A percentile compares a stretch with the other conserved stretches of the same genome.
These are phyloP conservation scores for Gardenia jasminoides DNA, from an alignment of 257 asterid genomes.

Conservation along the genomic window DNA sequence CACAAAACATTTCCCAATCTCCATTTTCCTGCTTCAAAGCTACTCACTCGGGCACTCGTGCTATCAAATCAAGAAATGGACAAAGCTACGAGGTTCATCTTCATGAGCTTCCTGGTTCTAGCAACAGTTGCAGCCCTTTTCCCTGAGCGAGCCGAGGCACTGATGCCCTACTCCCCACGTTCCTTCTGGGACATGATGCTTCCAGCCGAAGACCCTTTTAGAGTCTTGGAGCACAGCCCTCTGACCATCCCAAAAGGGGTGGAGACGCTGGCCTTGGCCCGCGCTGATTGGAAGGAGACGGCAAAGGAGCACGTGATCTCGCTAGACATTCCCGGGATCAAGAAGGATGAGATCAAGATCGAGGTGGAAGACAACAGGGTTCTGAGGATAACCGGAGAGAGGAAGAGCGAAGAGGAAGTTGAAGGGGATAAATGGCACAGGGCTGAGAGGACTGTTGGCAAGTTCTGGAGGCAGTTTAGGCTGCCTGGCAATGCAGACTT, in stretches of 20 bases:
- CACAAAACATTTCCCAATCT: too few relatives aligned
- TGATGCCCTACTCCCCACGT: slow-evolving; percentile 29
- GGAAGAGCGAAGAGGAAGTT: slow-evolving; percentile 54
- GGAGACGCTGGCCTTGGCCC: slow-evolving; percentile 38
- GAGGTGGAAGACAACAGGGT: slow-evolving; percentile 65
- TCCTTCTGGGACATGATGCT: slow-evolving; percentile 27
- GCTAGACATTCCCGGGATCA: slow-evolving; percentile 73
- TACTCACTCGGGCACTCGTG: not conserved
- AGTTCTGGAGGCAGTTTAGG: slow-evolving; percentile 80
- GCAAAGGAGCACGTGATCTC: slow-evolving; percentile 52
- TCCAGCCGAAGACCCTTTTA: slow-evolving; percentile 38
- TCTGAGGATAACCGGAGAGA: slow-evolving; percentile 62
- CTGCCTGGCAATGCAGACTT: slow-evolving; percentile 64
- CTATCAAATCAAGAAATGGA: slow-evolving; percentile 6
- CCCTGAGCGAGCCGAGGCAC: slow-evolving; percentile 18
- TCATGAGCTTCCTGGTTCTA: not conserved
- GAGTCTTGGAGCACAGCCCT: slow-evolving; percentile 39
- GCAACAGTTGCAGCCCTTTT: not conserved
- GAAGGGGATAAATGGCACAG: slow-evolving; percentile 84
- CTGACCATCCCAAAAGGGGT: slow-evolving; percentile 26
- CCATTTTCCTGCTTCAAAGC: not conserved
- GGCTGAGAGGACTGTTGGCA: slow-evolving; percentile 65
- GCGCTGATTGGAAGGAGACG: slow-evolving; percentile 84
- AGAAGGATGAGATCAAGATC: slow-evolving; percentile 57
- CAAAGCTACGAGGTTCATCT: not conserved